Base-by-base conservation (phyloP, 2,329 filamentous ascomycete genomes). In the Xylaria sp. region DNA sequence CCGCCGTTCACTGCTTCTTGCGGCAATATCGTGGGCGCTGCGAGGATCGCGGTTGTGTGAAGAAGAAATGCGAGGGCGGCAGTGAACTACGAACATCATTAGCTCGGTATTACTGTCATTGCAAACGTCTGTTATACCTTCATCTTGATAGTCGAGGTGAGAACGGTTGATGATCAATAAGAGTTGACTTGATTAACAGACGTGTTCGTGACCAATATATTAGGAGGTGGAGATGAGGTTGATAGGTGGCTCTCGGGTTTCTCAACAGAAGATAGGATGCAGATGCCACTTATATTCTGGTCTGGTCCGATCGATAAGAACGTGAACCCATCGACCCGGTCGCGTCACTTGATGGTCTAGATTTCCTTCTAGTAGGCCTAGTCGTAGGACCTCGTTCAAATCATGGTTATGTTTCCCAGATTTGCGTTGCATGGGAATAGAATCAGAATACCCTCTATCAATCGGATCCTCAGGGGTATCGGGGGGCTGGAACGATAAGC, bases 401-500 rank as follows among this genome's bases (percentile, higher is more conserved):
- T 56, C 32, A 50, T 19, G 51, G 24, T 24, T n/a, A 61, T 48
- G 45, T 21, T 65, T 65, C 17, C 45, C 27, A 45, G 36, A 48
- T 32, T n/a, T 27, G 32, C 45, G 42, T n/a, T 68, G 30, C 50
- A 68, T 65, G 21, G 53, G n/a, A 56, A 45, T 14, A 27, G 7
- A 34, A 34, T 11, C 53, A 19, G 14, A 59, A 53, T 24, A 12
- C n/a, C 14, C 19, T 65, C 21, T 36, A 32, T 55, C 21, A 39
- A 54, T 36, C 21, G 24, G 55, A 39, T 54, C 55, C 61, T 65
- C 65, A 68, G 65, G 65, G 65, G 65, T 65, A 64, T 61, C 21
- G 62, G 48, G 21, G 58, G 66, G 53, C 63, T 69, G 58, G 66
- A 69, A 65, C 66, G 36, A 36, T 11, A 45, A 68, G 51, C 48